Evolutionary conservation across 495 filamentous ascomycete species (phyloP), one percentile per base, ranked within the genome.

Genomic region (Neurospora sp.): DNA sequence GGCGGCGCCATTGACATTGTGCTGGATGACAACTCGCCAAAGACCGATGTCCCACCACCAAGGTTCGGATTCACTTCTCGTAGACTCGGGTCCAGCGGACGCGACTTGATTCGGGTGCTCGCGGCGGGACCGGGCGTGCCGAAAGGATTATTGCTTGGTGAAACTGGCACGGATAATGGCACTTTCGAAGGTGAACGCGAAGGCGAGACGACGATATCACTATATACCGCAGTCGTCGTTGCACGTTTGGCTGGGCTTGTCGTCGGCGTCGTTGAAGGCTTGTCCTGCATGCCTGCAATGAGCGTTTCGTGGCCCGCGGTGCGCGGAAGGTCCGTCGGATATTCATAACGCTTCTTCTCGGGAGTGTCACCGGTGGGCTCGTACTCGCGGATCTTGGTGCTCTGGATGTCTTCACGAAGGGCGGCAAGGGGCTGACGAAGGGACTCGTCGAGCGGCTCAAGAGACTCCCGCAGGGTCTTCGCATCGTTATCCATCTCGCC

Each of bases 351-450:
- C 11, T 84, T 84, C 80, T 94, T 94, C 76, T 91, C 86, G 0
- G 96, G 96, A 0, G 96, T 97, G n/a, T 88, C 85, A 41, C 95
- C 96, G 0, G 96, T 98, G 0, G 91, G 88, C 9, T 85, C 79
- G 77, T 98, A 98, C 79, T 97, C 93, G 72, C 88, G 86, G 35
- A 98, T 81, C 11, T 84, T 79, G 1, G 89, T 89, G 38, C 76
- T 81, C 27, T 86, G 83, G 38, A 97, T 88, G 23, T 88, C 85
- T 11, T 85, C 82, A 3, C 93, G 88, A 20, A 99, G 90, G 14
- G 88, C 83, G 4, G 83, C 78, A 1, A 99, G 90, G 1, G 93
- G 91, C 73, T 89, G 83, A 62, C 90, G 88, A 9, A 96, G 79
- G 2, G 86, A 85, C 0, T 86, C 82, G 5, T 85, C 81, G 11